Conservation (phyloP, 129 eudicot genomes). For the Centrapalus pauciflorus region DNA sequence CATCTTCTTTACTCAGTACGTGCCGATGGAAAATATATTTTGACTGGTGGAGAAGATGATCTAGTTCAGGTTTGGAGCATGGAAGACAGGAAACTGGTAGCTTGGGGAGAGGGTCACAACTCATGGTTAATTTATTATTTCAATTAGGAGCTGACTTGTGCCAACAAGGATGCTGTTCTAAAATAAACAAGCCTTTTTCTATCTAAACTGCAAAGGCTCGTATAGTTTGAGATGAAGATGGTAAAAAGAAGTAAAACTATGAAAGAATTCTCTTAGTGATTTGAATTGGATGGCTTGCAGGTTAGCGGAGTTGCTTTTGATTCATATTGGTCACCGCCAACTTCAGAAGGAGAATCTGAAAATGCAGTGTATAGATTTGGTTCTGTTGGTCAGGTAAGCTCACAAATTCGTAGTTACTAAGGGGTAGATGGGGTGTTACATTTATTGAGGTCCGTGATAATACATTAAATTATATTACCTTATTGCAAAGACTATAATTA, state of each 20-base stretch:
- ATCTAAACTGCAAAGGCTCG: constrained; percentile 3
- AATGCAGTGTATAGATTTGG: constrained; percentile 76
- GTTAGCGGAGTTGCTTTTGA: constrained; percentile 93
- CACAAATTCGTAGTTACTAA: not conserved
- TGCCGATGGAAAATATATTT: constrained; percentile 77
- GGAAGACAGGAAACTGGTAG: constrained; percentile 87
- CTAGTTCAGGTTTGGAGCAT: constrained; percentile 97
- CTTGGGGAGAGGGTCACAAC: constrained; percentile 98
- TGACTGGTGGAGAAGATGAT: constrained; percentile 95
- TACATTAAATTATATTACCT: not conserved
- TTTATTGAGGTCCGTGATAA: not conserved
- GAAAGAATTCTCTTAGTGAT: not conserved
- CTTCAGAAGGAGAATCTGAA: constrained; percentile 63
- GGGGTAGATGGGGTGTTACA: not conserved
- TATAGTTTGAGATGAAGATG: not conserved
- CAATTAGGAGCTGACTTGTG: not conserved
- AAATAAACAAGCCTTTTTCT: not conserved
- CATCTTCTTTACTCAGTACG: constrained; percentile 31
- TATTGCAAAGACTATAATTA: not conserved
- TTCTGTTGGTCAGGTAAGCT: constrained; percentile 81
- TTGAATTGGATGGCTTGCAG: constrained; percentile 35
- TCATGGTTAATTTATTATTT: constrained; percentile 61
- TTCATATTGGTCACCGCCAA: constrained; percentile 76
- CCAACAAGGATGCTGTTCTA: not conserved
- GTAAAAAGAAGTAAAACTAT: not conserved